These are phyloP conservation scores for Pichia sp. DNA, from an alignment of 1,139 yeast genomes.

Conservation along the genomic window DNA sequence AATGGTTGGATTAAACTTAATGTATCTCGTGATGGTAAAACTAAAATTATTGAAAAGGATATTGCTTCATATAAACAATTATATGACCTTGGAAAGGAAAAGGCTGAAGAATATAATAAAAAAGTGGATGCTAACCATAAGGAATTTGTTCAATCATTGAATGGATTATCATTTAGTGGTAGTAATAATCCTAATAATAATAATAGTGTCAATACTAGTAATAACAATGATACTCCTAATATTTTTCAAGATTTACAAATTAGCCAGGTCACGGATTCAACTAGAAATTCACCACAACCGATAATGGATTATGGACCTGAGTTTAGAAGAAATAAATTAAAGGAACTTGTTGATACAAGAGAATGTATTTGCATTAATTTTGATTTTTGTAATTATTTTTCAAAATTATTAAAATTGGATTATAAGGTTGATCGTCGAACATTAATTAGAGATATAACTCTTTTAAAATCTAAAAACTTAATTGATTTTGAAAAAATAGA, in stretches of 20 bases:
- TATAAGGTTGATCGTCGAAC: conserved; percentile 46
- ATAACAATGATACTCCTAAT: not conserved
- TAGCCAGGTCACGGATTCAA: not conserved
- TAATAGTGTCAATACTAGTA: too few relatives aligned
- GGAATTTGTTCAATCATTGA: not conserved
- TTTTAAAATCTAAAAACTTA: conserved; percentile 26
- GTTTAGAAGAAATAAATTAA: conserved; percentile 34
- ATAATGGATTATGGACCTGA: conserved; percentile 26
- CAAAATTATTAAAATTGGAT: conserved; percentile 33
- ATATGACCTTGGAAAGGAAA: not conserved
- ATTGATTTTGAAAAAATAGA: conserved; percentile 5
- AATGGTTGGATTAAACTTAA: conserved; percentile 4
- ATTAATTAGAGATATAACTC: conserved; percentile 38
- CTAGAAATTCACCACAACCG: not conserved
- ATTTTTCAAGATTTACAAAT: not conserved
- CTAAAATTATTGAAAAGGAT: conserved; percentile 2
- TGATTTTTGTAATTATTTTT: conserved; percentile 35
- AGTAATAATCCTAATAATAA: too few relatives aligned
- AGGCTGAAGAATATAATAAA: not conserved
- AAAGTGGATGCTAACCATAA: not conserved
- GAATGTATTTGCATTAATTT: conserved; percentile 42
- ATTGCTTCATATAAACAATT: not conserved
- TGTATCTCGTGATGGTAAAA: not conserved
- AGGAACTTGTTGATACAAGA: conserved; percentile 35
- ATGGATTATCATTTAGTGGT: not conserved